phyloP scores from a whole-genome alignment of 768 basidiomycete genomes.

The Serendipita sp. region DNA sequence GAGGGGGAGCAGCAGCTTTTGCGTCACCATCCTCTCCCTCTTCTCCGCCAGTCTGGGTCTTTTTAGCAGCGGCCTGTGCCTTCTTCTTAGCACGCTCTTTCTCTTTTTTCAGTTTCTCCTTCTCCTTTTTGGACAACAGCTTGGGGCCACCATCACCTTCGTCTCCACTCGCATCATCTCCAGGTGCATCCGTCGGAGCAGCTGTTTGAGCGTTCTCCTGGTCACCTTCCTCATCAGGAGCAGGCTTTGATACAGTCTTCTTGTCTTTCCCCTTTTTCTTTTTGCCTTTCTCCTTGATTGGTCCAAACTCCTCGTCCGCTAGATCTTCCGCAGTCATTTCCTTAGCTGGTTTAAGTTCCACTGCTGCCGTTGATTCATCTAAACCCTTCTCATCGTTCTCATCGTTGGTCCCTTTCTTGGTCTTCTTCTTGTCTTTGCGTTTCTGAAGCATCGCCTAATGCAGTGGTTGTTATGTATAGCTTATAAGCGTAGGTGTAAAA shows the following conservation, averaged over 20 bases:
- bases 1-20: slow-evolving; percentile 17
- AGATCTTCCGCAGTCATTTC: slow-evolving; percentile 53
- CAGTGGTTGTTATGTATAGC: slow-evolving; percentile 7
- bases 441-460: slow-evolving; percentile 16
- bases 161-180: not conserved
- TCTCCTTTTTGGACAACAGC: slow-evolving; percentile 85
- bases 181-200: slow-evolving; percentile 2
- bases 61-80: slow-evolving; percentile 80
- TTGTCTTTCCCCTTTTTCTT: slow-evolving; percentile 33
- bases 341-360: slow-evolving; percentile 24
- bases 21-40: slow-evolving; percentile 16
- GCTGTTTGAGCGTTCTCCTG: slow-evolving; percentile 5
- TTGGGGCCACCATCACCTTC: slow-evolving; percentile 38
- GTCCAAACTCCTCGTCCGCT: slow-evolving; percentile 58
- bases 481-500: not conserved
- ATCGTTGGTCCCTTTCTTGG: slow-evolving; percentile 11
- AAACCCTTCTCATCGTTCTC: slow-evolving; percentile 19
- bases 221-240: slow-evolving; percentile 10
- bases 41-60: slow-evolving; percentile 19
- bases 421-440: not conserved
- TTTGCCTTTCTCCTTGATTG: slow-evolving; percentile 28
- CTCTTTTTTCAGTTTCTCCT: slow-evolving; percentile 94
- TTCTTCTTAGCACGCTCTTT: slow-evolving; percentile 93
- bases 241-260: slow-evolving; percentile 21
- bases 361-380: slow-evolving; percentile 11